Conservation (phyloP, 306 rosid species). For the Castanea mollissima region DNA sequence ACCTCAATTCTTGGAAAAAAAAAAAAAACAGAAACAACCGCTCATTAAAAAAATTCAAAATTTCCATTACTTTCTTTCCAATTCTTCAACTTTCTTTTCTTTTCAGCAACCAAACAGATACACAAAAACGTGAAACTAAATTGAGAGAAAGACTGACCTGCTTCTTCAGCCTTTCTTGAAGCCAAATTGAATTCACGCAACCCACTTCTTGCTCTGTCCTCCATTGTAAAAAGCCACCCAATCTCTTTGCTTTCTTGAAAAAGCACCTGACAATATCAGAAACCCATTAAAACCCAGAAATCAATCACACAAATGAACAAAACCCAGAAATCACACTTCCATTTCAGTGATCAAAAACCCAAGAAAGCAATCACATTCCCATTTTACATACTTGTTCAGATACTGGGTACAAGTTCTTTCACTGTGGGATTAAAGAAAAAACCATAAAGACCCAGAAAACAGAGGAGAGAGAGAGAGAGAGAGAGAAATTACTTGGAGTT, state of each 20-base stretch:
- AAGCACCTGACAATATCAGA: neutral
- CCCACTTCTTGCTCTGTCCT: constrained; percentile 41
- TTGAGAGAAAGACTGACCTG: constrained; percentile 47
- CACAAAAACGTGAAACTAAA: neutral
- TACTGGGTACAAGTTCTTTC: constrained; percentile 14
- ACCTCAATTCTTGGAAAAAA: neutral
- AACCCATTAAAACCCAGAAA: constrained; percentile 7
- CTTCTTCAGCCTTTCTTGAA: constrained; percentile 93
- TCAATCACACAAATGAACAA: constrained; percentile 9
- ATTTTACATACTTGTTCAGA: neutral
- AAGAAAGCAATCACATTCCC: neutral
- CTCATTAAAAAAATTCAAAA: neutral
- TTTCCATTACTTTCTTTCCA: neutral
- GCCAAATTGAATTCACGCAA: constrained; percentile 69
- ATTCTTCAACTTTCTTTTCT: neutral
- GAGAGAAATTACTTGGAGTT: neutral
- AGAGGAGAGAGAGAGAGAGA: neutral
- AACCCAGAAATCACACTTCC: neutral
- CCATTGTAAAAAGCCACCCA: constrained; percentile 39
- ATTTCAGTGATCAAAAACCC: neutral
- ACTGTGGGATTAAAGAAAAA: constrained; percentile 12
- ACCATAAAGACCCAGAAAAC: constrained; percentile 17
- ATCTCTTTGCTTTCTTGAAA: constrained; percentile 18
- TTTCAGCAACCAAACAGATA: constrained; percentile 1
- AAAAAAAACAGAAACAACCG: neutral